These are phyloP conservation scores for Colletotrichum kahawae DNA, from an alignment of 2,329 filamentous ascomycete species.

Conservation along the genomic window DNA sequence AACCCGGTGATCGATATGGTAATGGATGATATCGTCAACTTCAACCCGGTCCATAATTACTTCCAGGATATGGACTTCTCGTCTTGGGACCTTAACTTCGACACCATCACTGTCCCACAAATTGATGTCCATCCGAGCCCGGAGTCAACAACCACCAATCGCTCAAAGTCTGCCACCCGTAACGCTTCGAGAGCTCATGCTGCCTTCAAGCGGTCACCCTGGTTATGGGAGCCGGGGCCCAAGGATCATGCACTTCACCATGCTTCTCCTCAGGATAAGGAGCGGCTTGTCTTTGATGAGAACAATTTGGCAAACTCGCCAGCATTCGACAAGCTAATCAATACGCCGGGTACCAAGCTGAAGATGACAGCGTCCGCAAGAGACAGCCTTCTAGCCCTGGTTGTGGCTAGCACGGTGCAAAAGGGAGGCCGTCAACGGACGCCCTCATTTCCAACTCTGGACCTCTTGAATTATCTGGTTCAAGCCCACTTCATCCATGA, in stretches of 20 bases:
- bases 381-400: conserved; percentile 33
- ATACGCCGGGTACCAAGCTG: conserved; percentile 16
- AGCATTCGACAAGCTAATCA: conserved; percentile 11
- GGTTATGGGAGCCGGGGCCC: conserved; percentile 36
- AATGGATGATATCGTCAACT: conserved; percentile 26
- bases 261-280: conserved; percentile 9
- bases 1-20: conserved; percentile 12
- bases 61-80: conserved; percentile 37
- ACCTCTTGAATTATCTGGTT: conserved; percentile 41
- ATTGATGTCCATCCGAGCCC: conserved; percentile 32
- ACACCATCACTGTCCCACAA: conserved; percentile 31
- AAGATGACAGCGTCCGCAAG: conserved; percentile 27
- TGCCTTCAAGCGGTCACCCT: conserved; percentile 37
- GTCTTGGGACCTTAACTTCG: conserved; percentile 36
- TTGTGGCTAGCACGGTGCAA: conserved; percentile 30
- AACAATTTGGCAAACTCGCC: conserved; percentile 10
- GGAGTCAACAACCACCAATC: conserved; percentile 27
- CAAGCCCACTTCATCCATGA: conserved; percentile 36
- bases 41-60: conserved; percentile 30
- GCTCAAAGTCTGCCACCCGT: conserved; percentile 24
- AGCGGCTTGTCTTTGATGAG: conserved; percentile 3
- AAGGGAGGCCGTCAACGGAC: conserved; percentile 31
- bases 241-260: conserved; percentile 27
- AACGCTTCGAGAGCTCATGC: conserved; percentile 33
- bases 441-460: conserved; percentile 42